Evolutionary conservation across 257 asterid genomes (phyloP), one percentile per base, ranked within the genome.

Genomic region (Nicotiana noctiflora): DNA sequence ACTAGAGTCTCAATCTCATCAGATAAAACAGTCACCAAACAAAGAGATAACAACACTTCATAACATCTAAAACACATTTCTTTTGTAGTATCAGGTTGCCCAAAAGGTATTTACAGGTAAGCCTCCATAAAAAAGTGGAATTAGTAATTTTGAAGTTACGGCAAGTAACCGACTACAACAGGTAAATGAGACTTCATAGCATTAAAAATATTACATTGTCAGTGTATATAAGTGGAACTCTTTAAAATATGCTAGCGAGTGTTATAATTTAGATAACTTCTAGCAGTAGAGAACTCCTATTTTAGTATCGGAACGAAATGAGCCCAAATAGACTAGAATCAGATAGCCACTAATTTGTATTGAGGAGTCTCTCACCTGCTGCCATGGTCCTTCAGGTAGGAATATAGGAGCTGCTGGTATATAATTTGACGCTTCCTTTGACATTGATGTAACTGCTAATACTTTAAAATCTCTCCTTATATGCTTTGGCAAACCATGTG

Each of bases 371-470:
- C 79, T 55, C 80, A 92, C 99, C 96, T 90, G 94, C 79, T 89
- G 79, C 96, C 97, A 95, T 80, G 95, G 93, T 63, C 99, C 98
- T 87, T 94, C 89, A 0, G 98, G 99, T 83, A 94, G 84, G 59
- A 91, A 83, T 49, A 94, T 92, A 0, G 97, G 99, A 83, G 98
- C 99, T 79, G 97, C 97, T 15, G 99, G 94, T 52, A 94, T 94
- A 90, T 89, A 87, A 57, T 76, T 84, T 5, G 96, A 86, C 75
- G 84, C 88, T 72, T 89, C 92, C 74, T 87, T 86, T 31, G 84
- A 76, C 34, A 64, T 85, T 18, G 91, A 84, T 59, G 85, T 81
- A 52, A 84, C 82, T n/a, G 97, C 89, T 81, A 85, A 78, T 62
- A 89, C 84, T 86, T 81, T 89, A 60, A 84, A 81, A 15, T 79